Evolutionary conservation across 2,329 filamentous ascomycete genomes (phyloP).

Genomic region (Coleophoma crateriformis): DNA sequence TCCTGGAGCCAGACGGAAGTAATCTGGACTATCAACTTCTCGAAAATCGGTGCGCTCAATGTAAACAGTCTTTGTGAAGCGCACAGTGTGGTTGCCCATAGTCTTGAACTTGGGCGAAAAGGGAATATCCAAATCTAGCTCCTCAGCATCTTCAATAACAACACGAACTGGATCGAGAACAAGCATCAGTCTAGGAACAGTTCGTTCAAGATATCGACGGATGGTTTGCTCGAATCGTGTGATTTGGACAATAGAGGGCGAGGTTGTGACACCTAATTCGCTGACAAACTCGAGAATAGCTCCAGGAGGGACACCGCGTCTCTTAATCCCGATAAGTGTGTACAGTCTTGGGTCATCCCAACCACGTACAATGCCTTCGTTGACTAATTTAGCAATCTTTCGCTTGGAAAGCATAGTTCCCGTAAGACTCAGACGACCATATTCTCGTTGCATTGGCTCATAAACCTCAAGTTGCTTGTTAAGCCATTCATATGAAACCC

Average conservation of each 20-base stretch:
- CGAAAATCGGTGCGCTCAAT: slow-evolving; percentile 80
- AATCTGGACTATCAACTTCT: slow-evolving; percentile 65
- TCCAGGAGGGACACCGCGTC: slow-evolving; percentile 81
- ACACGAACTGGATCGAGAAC: slow-evolving; percentile 82
- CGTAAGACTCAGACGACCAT: slow-evolving; percentile 68
- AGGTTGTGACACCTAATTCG: slow-evolving; percentile 85
- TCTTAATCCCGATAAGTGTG: slow-evolving; percentile 77
- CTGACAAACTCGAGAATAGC: slow-evolving; percentile 87
- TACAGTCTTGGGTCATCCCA: slow-evolving; percentile 93
- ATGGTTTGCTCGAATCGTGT: slow-evolving; percentile 80
- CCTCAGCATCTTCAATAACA: slow-evolving; percentile 71
- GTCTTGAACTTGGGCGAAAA: slow-evolving; percentile 77
- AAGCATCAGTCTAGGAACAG: slow-evolving; percentile 84
- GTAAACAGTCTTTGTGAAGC: slow-evolving; percentile 73
- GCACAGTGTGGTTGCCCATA: slow-evolving; percentile 54
- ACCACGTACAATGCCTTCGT: slow-evolving; percentile 69
- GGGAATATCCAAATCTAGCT: slow-evolving; percentile 64
- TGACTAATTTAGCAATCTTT: slow-evolving; percentile 73
- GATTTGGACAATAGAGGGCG: slow-evolving; percentile 73
- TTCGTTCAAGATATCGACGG: slow-evolving; percentile 79
- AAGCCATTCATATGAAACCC: slow-evolving; percentile 87
- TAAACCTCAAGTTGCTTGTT: slow-evolving; percentile 79
- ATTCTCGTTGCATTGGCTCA: slow-evolving; percentile 91
- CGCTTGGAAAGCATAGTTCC: slow-evolving; percentile 87
- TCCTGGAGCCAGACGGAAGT: slow-evolving; percentile 72